Percentiles rank a stretch among this genome's conserved stretches.
phyloP scores from a whole-genome alignment of 2,329 filamentous ascomycete genomes.

The Ascochyta viciae-villosae region DNA sequence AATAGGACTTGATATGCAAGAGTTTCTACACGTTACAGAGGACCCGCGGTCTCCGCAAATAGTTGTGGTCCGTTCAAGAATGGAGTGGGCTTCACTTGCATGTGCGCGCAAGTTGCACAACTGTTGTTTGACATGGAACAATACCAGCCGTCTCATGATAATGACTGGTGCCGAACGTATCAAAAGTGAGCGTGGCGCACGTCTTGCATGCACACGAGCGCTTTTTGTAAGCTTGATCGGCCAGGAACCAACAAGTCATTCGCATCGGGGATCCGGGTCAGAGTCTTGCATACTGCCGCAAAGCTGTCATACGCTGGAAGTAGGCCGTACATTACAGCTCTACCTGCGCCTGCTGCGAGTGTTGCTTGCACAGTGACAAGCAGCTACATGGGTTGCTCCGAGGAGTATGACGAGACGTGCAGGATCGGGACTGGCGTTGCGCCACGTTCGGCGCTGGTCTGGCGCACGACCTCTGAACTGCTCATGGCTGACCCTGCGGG shows the following conservation, averaged over 20 bases:
- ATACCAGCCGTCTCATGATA: constrained; percentile 16
- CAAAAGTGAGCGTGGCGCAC: constrained; percentile 23
- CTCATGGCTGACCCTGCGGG: constrained; percentile 41
- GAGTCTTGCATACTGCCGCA: constrained; percentile 27
- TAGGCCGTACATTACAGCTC: constrained; percentile 19
- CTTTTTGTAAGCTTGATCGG: constrained; percentile 27
- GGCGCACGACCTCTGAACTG: constrained; percentile 23
- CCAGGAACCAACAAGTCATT: constrained; percentile 33
- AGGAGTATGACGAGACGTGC: constrained; percentile 33
- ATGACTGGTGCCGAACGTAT: constrained; percentile 23
- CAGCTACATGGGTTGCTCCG: constrained; percentile 17
- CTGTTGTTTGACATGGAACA: constrained; percentile 7
- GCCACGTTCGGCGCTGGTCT: constrained; percentile 37
- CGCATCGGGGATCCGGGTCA: constrained; percentile 42
- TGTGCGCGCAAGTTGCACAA: not conserved
- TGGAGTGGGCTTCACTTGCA: too few relatives aligned
- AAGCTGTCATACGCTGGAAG: constrained; percentile 21
- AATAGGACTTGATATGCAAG: constrained; percentile 24
- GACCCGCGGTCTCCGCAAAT: too few relatives aligned
- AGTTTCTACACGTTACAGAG: not conserved
- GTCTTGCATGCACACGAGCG: constrained; percentile 28
- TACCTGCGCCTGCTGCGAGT: constrained; percentile 10
- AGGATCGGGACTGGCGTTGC: constrained; percentile 30
- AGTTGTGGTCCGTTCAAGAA: too few relatives aligned
- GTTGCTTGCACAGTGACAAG: constrained; percentile 20